Conservation (phyloP, 148 eudicot genomes). For the Mesembryanthemum crystallinum region DNA sequence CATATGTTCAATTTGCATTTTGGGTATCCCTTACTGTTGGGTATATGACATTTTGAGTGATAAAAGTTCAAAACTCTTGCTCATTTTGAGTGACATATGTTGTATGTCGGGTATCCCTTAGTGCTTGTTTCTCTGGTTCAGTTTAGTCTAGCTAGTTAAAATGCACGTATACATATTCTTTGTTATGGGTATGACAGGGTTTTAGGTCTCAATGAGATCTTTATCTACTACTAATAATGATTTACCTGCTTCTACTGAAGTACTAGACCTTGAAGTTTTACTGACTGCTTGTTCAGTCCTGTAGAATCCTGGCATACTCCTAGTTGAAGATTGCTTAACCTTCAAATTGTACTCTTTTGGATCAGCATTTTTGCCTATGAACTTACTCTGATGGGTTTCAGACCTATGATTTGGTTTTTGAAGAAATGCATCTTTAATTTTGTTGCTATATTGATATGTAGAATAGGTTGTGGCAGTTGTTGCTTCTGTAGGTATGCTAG, state of each 20-base stretch:
- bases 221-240: background rate
- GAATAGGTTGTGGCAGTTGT: background rate
- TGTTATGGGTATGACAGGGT: background rate
- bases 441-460: background rate
- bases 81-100: background rate
- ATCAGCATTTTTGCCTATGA: background rate
- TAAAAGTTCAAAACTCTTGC: background rate
- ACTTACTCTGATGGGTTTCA: background rate
- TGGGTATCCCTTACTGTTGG: background rate
- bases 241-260: background rate
- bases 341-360: background rate
- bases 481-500: background rate
- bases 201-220: background rate
- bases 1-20: background rate
- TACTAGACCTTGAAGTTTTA: background rate
- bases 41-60: background rate
- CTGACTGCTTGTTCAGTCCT: background rate
- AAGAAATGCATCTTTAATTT: background rate
- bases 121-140: background rate
- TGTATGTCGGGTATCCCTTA: background rate
- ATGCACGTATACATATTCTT: background rate
- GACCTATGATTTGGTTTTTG: background rate
- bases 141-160: too few relatives aligned
- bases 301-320: background rate
- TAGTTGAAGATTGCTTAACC: background rate